phyloP scores from a whole-genome alignment of 106 monocot genomes.

The Dendrobium nobile region DNA sequence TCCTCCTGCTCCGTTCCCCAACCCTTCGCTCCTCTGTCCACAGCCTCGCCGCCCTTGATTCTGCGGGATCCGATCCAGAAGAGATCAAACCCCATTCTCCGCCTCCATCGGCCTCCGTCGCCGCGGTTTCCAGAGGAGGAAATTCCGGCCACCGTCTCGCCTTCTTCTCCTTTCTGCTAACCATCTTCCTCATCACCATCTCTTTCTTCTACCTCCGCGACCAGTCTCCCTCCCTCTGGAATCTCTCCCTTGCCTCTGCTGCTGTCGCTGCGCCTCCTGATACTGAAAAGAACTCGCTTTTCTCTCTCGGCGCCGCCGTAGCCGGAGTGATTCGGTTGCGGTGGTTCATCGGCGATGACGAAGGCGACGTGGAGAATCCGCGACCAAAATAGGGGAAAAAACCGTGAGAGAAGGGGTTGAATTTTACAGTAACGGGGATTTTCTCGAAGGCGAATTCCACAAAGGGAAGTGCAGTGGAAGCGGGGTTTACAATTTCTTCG shows the following conservation, averaged over 20 bases:
- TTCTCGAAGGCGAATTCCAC: constrained; percentile 48
- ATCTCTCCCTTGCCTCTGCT: constrained; percentile 19
- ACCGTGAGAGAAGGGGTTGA: constrained; percentile 36
- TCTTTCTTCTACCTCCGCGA: constrained; percentile 10
- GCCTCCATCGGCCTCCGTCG: background rate
- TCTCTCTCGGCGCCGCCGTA: background rate
- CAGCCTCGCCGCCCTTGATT: constrained; percentile 24
- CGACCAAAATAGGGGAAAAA: background rate
- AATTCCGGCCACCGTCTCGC: background rate
- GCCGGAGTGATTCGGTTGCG: constrained; percentile 25
- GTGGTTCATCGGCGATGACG: constrained; percentile 61
- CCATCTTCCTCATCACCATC: constrained; percentile 8
- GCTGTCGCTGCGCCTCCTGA: constrained; percentile 8
- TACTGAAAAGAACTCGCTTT: background rate
- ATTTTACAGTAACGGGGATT: constrained; percentile 48
- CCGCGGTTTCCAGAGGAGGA: background rate
- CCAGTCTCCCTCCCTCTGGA: constrained; percentile 9
- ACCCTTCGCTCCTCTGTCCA: constrained; percentile 50
- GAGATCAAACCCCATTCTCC: constrained; percentile 7
- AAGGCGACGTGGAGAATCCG: constrained; percentile 8
- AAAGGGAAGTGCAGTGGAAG: constrained; percentile 41
- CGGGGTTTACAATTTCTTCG: constrained; percentile 41
- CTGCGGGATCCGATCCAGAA: constrained; percentile 1
- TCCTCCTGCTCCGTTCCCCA: constrained; percentile 65
- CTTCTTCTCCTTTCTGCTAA: background rate